Conservation (phyloP, 2,329 filamentous ascomycete genomes). For the Zasmidium citrigriseum region DNA sequence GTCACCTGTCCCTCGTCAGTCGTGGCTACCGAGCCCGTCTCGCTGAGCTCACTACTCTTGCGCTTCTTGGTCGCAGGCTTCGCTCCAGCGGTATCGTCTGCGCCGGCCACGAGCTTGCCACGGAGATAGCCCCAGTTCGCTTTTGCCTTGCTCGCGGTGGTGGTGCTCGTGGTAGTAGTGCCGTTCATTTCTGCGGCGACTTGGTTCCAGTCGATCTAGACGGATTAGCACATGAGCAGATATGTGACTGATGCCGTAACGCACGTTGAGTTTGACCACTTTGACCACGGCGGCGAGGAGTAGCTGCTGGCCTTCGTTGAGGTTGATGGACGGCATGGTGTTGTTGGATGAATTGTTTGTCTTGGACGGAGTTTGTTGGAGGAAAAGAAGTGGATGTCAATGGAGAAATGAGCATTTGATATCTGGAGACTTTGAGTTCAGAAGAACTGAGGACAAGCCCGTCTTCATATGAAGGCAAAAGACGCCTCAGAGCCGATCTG, state of each 20-base stretch:
- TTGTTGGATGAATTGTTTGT: not conserved
- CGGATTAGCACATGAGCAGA: not conserved
- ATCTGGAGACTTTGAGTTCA: not conserved
- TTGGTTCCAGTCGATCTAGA: conserved; percentile 25
- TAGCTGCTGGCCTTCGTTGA: conserved; percentile 22
- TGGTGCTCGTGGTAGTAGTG: conserved; percentile 22
- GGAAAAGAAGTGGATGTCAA: not conserved
- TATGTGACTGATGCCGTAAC: not conserved
- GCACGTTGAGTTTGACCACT: conserved; percentile 19
- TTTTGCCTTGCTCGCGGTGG: conserved; percentile 23
- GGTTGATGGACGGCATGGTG: conserved; percentile 20
- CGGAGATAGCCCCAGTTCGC: conserved; percentile 13
- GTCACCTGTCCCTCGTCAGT: too few species aligned
- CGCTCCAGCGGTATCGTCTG: too few species aligned
- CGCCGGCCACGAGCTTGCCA: conserved; percentile 18
- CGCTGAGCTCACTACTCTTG: too few species aligned
- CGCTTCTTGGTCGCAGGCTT: too few species aligned
- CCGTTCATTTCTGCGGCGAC: conserved; percentile 19
- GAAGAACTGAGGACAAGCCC: not conserved
- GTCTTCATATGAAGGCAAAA: not conserved
- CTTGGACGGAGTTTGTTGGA: not conserved
- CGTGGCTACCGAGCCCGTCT: too few species aligned
- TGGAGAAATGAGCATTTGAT: not conserved
- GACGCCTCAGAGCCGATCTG: too few species aligned
- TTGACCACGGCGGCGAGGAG: conserved; percentile 20